These are phyloP conservation scores for Saraca asoca DNA, from an alignment of 331 rosid species.

Conservation along the genomic window DNA sequence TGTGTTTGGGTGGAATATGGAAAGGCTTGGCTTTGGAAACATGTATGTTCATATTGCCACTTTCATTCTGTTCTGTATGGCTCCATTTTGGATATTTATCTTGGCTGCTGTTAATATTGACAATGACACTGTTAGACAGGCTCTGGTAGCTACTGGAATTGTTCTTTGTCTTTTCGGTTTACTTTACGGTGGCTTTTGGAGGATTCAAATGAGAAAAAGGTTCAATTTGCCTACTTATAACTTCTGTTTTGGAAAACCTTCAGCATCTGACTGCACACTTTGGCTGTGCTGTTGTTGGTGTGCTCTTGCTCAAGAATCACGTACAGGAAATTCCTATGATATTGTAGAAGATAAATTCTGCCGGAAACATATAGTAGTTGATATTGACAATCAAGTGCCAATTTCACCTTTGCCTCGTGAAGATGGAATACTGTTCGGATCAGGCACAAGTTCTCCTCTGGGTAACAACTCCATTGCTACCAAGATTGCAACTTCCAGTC, in stretches of 20 bases:
- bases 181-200: conserved; percentile 97
- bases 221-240: conserved; percentile 71
- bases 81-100: conserved; percentile 88
- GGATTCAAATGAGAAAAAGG: conserved; percentile 93
- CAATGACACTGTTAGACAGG: conserved; percentile 59
- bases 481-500: conserved; percentile 26
- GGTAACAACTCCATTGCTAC: conserved; percentile 39
- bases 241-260: conserved; percentile 76
- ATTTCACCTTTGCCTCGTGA: conserved; percentile 51
- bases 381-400: conserved; percentile 8
- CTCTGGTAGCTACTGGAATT: conserved; percentile 59
- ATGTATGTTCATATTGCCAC: conserved; percentile 90
- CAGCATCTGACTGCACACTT: conserved; percentile 69
- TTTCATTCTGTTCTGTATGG: conserved; percentile 78
- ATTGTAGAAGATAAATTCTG: conserved; percentile 57
- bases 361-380: conserved; percentile 36
- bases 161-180: conserved; percentile 82
- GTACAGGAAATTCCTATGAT: conserved; percentile 73
- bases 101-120: conserved; percentile 89
- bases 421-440: conserved; percentile 39
- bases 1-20: conserved; percentile 96
- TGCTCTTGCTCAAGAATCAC: conserved; percentile 88
- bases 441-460: conserved; percentile 41
- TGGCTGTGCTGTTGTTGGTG: conserved; percentile 98
- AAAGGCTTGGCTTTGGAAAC: conserved; percentile 96